These are phyloP conservation scores for Ceratocystis smalleyi DNA, from an alignment of 2,329 filamentous ascomycete species.

Conservation along the genomic window DNA sequence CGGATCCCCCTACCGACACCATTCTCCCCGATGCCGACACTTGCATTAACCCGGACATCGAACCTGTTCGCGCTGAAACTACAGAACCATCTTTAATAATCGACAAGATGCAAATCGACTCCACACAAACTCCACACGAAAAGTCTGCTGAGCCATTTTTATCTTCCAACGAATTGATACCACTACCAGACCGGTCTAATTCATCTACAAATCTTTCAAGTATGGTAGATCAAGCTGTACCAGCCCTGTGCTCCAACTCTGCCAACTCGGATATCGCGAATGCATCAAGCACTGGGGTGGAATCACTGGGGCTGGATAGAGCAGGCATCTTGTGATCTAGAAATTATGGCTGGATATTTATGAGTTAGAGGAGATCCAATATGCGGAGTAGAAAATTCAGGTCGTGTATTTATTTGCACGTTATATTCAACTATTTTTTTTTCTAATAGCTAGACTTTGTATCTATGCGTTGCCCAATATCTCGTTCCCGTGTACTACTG, in stretches of 20 bases:
- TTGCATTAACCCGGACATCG: too few relatives aligned
- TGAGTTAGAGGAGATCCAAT: neutral
- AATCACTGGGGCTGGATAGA: neutral
- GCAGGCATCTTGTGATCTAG: neutral
- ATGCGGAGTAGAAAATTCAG: neutral
- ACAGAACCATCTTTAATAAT: neutral
- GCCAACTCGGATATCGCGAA: neutral
- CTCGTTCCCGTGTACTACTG: neutral
- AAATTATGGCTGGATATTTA: too few relatives aligned
- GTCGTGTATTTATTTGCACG: neutral
- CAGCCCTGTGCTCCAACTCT: neutral
- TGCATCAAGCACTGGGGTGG: neutral
- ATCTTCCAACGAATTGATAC: conserved; percentile 1
- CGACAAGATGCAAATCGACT: conserved; percentile 18
- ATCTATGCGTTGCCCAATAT: neutral
- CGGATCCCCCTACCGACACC: neutral
- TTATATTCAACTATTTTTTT: neutral
- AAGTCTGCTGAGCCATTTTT: neutral
- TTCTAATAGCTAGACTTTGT: neutral
- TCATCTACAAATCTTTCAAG: neutral
- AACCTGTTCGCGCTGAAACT: neutral
- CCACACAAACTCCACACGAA: conserved; percentile 15
- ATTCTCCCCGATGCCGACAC: neutral
- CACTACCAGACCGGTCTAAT: neutral
- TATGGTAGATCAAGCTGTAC: neutral